phyloP scores from a whole-genome alignment of 225 moss, liverwort and hornwort species.

The Polytrichum commune region DNA sequence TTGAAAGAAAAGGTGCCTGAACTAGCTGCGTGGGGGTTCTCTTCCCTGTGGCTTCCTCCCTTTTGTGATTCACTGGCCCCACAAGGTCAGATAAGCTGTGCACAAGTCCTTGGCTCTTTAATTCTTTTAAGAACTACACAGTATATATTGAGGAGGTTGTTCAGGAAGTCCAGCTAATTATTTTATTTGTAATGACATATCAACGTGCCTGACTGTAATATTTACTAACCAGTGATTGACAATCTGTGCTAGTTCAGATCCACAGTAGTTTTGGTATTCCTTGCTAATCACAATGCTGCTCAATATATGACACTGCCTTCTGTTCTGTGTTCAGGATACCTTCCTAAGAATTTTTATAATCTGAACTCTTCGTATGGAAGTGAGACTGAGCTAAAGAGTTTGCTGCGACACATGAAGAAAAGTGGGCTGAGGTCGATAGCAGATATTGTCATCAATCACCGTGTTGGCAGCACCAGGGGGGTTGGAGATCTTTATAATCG shows the following conservation, averaged over 20 bases:
- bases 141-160: no score
- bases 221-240: no score
- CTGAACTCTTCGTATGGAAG: conserved; percentile 82
- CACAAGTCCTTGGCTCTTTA: no score
- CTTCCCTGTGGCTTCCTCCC: conserved; percentile 86
- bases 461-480: conserved; percentile 79
- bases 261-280: no score
- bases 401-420: conserved; percentile 53
- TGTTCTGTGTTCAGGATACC: conserved; percentile 55
- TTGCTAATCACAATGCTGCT: no score
- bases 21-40: conserved; percentile 78
- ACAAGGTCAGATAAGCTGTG: conserved; percentile 49
- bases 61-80: conserved; percentile 76
- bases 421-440: conserved; percentile 71
- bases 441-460: conserved; percentile 95
- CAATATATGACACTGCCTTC: no score
- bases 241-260: no score
- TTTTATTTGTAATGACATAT: no score
- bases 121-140: no score
- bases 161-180: no score
- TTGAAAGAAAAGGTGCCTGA: conserved; percentile 63
- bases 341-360: conserved; percentile 78
- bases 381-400: conserved; percentile 64
- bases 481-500: conserved; percentile 83
- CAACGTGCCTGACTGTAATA: no score